These are phyloP conservation scores for Prunus yedoensis DNA, from an alignment of 331 rosid species.

Conservation along the genomic window DNA sequence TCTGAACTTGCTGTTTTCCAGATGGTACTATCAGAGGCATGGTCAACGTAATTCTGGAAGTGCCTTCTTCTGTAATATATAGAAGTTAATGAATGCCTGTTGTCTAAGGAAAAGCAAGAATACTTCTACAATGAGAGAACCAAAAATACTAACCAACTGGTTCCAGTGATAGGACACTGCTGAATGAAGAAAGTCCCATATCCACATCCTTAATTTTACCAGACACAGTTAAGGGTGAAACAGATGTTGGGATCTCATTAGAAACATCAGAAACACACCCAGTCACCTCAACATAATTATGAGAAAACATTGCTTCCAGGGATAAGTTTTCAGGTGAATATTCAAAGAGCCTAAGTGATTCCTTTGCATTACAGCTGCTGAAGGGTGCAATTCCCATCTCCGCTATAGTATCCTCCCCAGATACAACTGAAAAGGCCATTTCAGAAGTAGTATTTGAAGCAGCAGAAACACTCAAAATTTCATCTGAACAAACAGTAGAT, in stretches of 20 bases:
- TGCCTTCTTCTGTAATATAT: slow-evolving; percentile 29
- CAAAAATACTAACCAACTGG: slow-evolving; percentile 53
- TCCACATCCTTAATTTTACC: slow-evolving; percentile 19
- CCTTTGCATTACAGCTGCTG: slow-evolving; percentile 20
- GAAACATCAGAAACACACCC: slow-evolving; percentile 29
- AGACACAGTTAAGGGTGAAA: slow-evolving; percentile 22
- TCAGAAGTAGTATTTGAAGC: slow-evolving; percentile 24
- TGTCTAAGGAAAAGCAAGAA: slow-evolving; percentile 7
- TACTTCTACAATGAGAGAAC: background rate
- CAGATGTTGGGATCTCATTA: slow-evolving; percentile 20
- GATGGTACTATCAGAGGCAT: slow-evolving; percentile 26
- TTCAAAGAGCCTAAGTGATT: background rate
- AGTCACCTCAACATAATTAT: slow-evolving; percentile 24
- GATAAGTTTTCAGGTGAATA: slow-evolving; percentile 32
- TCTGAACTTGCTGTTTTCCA: slow-evolving; percentile 23
- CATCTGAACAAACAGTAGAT: slow-evolving; percentile 18
- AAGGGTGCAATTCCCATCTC: slow-evolving; percentile 23
- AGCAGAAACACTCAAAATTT: slow-evolving; percentile 13
- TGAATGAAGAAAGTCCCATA: slow-evolving; percentile 33
- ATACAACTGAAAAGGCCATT: slow-evolving; percentile 19
- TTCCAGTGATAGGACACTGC: slow-evolving; percentile 29
- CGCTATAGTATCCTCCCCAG: slow-evolving; percentile 23
- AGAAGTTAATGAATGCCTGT: slow-evolving; percentile 22
- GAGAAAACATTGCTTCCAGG: slow-evolving; percentile 24
- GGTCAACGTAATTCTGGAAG: slow-evolving; percentile 22